A percentile compares a stretch with the other conserved stretches of the same genome.
Conservation (phyloP, 805 yeast species). For the Jamesozyma gamospora region DNA sequence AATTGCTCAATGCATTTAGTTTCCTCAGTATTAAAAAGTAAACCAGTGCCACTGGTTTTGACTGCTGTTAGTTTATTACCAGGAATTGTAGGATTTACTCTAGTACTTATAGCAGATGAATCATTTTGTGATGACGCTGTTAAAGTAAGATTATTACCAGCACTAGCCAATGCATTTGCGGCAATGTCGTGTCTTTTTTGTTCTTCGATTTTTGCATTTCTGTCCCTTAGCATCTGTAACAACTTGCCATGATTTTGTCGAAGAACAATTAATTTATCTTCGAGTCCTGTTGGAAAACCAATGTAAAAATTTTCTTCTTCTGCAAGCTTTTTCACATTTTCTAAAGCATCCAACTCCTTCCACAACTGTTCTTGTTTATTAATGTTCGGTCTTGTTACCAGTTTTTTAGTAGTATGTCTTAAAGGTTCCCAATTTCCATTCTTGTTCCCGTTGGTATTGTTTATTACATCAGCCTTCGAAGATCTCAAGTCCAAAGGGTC, state of each 20-base stretch:
- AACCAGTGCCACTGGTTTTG: constrained; percentile 1
- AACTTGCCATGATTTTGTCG: constrained; percentile 48
- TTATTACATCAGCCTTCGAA: no score
- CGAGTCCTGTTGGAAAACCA: constrained; percentile 35
- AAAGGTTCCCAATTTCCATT: no score
- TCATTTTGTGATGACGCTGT: neutral
- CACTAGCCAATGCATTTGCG: constrained; percentile 3
- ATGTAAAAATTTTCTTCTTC: constrained; percentile 34
- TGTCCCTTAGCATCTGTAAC: constrained; percentile 27
- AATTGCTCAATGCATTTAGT: constrained; percentile 7
- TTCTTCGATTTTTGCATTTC: constrained; percentile 17
- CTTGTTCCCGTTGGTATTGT: no score
- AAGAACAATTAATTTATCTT: constrained; percentile 36
- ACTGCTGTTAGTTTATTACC: neutral
- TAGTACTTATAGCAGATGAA: neutral
- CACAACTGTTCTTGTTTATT: constrained; percentile 36
- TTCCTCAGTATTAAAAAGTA: constrained; percentile 6
- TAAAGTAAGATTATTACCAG: neutral
- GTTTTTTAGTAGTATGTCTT: neutral
- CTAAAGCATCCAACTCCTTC: constrained; percentile 76
- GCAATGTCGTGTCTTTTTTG: constrained; percentile 7
- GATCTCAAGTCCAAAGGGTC: no score
- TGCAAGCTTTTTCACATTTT: constrained; percentile 61
- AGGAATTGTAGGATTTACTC: neutral
- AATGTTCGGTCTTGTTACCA: constrained; percentile 15